Evolutionary conservation across 768 basidiomycete species (phyloP).

Genomic region (Floccularia luteovirens): DNA sequence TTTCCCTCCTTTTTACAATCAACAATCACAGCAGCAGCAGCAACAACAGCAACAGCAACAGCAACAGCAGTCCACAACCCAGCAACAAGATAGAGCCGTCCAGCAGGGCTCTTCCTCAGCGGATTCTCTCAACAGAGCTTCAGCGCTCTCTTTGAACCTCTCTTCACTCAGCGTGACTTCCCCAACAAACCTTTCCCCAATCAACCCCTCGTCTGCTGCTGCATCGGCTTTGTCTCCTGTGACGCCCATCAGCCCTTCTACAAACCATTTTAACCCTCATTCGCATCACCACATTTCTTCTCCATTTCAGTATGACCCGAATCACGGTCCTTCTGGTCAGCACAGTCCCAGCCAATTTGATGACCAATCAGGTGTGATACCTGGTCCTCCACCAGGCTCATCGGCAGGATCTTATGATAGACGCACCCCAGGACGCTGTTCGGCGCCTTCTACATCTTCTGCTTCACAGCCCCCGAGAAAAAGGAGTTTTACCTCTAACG

Average conservation of each 20-base stretch:
- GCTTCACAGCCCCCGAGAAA: constrained; percentile 59
- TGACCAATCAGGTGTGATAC: constrained; percentile 13
- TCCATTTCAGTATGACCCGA: constrained; percentile 46
- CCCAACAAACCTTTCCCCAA: constrained; percentile 58
- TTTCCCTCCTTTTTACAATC: constrained; percentile 14
- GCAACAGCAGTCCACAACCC: constrained; percentile 15
- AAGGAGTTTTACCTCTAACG: constrained; percentile 52
- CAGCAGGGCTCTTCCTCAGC: constrained; percentile 10
- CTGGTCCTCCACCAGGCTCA: constrained; percentile 12
- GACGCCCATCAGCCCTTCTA: constrained; percentile 55
- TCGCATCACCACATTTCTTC: constrained; percentile 33
- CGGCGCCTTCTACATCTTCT: constrained; percentile 43
- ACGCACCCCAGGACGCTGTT: constrained; percentile 17
- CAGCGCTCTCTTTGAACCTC: constrained; percentile 58
- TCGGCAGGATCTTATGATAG: constrained; percentile 20
- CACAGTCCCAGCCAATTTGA: constrained; percentile 23
- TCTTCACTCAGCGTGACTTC: constrained; percentile 60
- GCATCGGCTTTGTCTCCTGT: constrained; percentile 37
- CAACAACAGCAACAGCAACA: constrained; percentile 19
- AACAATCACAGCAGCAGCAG: constrained; percentile 17
- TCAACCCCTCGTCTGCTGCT: constrained; percentile 36
- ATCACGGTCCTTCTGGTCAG: constrained; percentile 17
- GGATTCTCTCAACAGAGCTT: constrained; percentile 15
- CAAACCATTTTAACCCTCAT: constrained; percentile 30
- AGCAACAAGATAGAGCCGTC: constrained; percentile 14